These are phyloP conservation scores for Arthrobotrys musiformis DNA, from an alignment of 2,329 filamentous ascomycete genomes.

Conservation along the genomic window DNA sequence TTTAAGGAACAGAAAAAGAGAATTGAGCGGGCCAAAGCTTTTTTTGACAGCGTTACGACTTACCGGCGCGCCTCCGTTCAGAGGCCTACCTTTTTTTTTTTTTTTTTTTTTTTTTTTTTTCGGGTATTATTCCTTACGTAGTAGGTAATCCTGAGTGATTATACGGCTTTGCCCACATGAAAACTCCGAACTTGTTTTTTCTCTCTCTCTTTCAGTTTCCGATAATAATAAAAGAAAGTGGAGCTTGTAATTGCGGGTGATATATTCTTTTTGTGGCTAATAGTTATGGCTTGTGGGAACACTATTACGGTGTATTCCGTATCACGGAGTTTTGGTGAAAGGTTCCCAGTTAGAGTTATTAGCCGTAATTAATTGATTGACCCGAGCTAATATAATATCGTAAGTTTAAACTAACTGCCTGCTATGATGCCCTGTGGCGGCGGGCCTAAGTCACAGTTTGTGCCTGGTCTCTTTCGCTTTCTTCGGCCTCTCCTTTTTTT, in stretches of 20 bases:
- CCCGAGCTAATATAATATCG: not conserved
- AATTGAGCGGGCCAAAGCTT: not conserved
- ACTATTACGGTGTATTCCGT: slow-evolving; percentile 8
- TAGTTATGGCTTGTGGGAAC: slow-evolving; percentile 15
- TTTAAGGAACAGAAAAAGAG: slow-evolving; percentile 2
- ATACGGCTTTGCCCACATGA: slow-evolving; percentile 29
- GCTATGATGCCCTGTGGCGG: not conserved
- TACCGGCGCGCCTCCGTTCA: not conserved
- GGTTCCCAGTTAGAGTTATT: not conserved
- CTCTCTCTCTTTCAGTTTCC: not conserved
- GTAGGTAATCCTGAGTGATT: not conserved
- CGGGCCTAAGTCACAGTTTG: slow-evolving; percentile 18
- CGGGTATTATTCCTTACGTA: not conserved
- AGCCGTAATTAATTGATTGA: slow-evolving; percentile 22
- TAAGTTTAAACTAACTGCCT: slow-evolving; percentile 10
- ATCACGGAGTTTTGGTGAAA: not conserved
- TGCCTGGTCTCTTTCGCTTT: not conserved
- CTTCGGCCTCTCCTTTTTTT: not conserved
- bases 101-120: not conserved
- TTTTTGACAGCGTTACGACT: slow-evolving; percentile 11
- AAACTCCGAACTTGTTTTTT: slow-evolving; percentile 32
- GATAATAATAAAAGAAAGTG: too few species aligned
- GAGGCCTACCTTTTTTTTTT: not conserved
- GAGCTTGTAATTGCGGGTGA: not conserved
- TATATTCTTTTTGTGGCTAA: slow-evolving; percentile 6